Evolutionary conservation across 768 basidiomycete species (phyloP).

Genomic region (Tulasnella sp.): DNA sequence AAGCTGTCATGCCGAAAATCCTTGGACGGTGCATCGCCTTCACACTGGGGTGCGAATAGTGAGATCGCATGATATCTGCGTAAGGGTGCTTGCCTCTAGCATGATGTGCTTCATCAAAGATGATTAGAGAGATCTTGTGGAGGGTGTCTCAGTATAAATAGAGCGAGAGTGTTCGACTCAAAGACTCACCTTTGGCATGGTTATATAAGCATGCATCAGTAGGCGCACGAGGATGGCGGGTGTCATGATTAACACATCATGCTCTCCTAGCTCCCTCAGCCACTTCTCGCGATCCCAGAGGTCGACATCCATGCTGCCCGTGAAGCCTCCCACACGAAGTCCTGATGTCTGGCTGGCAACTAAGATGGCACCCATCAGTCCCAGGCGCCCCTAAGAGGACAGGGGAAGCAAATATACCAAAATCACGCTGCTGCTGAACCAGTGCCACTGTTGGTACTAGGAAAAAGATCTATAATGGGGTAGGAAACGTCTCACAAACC

Average conservation of each 20-base stretch:
- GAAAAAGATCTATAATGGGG: slow-evolving; percentile 39
- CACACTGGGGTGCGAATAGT: slow-evolving; percentile 33
- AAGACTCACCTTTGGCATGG: slow-evolving; percentile 42
- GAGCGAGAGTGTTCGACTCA: background rate
- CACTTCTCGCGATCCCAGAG: slow-evolving; percentile 10
- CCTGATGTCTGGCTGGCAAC: slow-evolving; percentile 29
- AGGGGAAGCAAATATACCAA: slow-evolving; percentile 33
- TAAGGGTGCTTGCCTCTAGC: slow-evolving; percentile 39
- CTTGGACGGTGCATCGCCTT: slow-evolving; percentile 46
- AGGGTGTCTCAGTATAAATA: background rate
- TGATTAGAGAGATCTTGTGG: slow-evolving; percentile 42
- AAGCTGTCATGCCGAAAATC: slow-evolving; percentile 90
- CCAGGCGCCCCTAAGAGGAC: too few species aligned
- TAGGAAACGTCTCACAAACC: background rate
- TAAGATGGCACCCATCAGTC: slow-evolving; percentile 18
- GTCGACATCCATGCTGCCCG: slow-evolving; percentile 37
- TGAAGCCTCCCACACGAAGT: slow-evolving; percentile 54
- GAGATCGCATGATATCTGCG: slow-evolving; percentile 47
- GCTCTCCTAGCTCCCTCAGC: slow-evolving; percentile 41
- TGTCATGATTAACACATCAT: slow-evolving; percentile 81
- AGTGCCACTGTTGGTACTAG: slow-evolving; percentile 78
- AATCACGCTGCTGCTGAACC: slow-evolving; percentile 70
- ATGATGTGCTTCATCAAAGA: slow-evolving; percentile 41
- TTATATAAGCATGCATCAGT: slow-evolving; percentile 73
- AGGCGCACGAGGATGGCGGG: slow-evolving; percentile 76